phyloP scores from a whole-genome alignment of 495 filamentous ascomycete species.

The Bryoglossum gracile region DNA sequence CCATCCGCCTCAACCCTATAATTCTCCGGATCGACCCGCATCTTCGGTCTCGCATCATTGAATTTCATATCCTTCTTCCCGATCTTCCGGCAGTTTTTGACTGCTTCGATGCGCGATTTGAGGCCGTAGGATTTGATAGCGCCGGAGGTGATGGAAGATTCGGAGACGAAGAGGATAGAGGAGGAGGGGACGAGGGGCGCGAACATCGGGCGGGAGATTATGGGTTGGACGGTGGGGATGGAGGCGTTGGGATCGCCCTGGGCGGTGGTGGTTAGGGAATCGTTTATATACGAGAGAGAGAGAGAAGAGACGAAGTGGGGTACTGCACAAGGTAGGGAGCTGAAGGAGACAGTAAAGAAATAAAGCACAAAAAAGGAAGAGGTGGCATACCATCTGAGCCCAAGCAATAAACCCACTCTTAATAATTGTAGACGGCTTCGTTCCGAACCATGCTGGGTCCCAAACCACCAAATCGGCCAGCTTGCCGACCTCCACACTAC shows the following conservation, averaged over 20 bases:
- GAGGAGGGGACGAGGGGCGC: conserved; percentile 62
- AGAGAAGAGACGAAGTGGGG: too few species aligned
- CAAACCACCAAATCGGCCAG: conserved; percentile 88
- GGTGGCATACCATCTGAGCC: conserved; percentile 67
- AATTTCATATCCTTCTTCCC: conserved; percentile 92
- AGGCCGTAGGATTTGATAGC: conserved; percentile 64
- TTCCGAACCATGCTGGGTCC: conserved; percentile 79
- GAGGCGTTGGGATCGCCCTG: conserved; percentile 91
- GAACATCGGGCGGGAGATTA: conserved; percentile 86
- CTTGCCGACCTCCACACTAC: conserved; percentile 84
- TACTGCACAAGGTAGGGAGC: conserved; percentile 4
- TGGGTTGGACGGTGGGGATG: conserved; percentile 83
- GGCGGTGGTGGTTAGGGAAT: too few species aligned
- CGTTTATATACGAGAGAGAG: too few species aligned
- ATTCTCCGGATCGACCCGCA: conserved; percentile 89
- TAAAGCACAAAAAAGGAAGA: too few species aligned
- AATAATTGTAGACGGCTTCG: conserved; percentile 74
- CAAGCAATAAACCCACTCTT: conserved; percentile 88
- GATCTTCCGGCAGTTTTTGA: conserved; percentile 71
- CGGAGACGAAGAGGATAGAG: conserved; percentile 78
- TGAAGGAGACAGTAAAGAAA: neutral
- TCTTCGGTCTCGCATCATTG: conserved; percentile 81
- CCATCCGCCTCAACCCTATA: conserved; percentile 91
- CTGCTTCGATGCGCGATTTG: conserved; percentile 72
- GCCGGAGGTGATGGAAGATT: conserved; percentile 58